Conservation (phyloP, 768 basidiomycete genomes). For the Lactifluus rugatus region DNA sequence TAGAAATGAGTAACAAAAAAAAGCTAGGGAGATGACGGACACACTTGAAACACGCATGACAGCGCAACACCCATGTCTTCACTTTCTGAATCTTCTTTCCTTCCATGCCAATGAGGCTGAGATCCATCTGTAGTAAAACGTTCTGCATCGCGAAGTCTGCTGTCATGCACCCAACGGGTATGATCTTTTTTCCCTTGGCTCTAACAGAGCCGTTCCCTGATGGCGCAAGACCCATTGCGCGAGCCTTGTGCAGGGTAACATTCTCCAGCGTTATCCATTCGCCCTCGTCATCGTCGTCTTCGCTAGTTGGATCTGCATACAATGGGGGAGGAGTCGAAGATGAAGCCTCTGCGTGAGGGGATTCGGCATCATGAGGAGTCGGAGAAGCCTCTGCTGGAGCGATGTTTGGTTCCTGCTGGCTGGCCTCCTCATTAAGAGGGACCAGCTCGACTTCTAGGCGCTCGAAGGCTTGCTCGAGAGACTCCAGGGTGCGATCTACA, state of each 20-base stretch:
- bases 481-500: slow-evolving; percentile 18
- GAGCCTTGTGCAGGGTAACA: slow-evolving; percentile 76
- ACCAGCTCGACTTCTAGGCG: slow-evolving; percentile 8
- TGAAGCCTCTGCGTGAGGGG: slow-evolving; percentile 17
- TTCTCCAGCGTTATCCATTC: slow-evolving; percentile 97
- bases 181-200: slow-evolving; percentile 29
- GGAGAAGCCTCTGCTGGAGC: neutral
- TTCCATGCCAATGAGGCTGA: slow-evolving; percentile 81
- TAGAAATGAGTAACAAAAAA: neutral
- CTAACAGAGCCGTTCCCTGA: slow-evolving; percentile 31
- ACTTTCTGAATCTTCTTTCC: slow-evolving; percentile 86
- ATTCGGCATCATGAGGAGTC: slow-evolving; percentile 10
- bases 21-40: slow-evolving; percentile 27
- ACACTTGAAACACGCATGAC: slow-evolving; percentile 99
- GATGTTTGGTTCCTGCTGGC: neutral
- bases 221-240: slow-evolving; percentile 75
- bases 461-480: neutral
- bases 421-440: slow-evolving; percentile 4
- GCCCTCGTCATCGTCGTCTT: slow-evolving; percentile 79
- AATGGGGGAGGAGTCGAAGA: slow-evolving; percentile 28
- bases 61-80: slow-evolving; percentile 92
- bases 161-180: slow-evolving; percentile 88
- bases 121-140: slow-evolving; percentile 86
- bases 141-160: slow-evolving; percentile 99
- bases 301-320: slow-evolving; percentile 68